A percentile compares a stretch with the other conserved stretches of the same genome.
Conservation (phyloP, 1,139 yeast genomes). For the Tardiomyces blankii region DNA sequence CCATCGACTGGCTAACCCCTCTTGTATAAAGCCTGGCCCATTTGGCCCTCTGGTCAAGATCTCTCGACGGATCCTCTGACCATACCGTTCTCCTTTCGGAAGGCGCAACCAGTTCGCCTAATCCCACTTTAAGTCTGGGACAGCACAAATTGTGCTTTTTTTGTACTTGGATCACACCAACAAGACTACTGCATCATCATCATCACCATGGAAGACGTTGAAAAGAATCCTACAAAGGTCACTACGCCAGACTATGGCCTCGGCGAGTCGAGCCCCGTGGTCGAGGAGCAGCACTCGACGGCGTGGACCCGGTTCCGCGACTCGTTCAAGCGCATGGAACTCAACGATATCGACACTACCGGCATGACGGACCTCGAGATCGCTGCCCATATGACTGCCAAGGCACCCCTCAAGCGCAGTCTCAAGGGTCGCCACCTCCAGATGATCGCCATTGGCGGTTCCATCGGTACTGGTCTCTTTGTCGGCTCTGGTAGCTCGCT, state of each 20-base stretch:
- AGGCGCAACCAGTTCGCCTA: too few relatives aligned
- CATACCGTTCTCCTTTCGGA: too few relatives aligned
- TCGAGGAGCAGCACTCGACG: constrained; percentile 2
- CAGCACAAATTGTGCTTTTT: too few relatives aligned
- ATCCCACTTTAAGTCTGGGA: too few relatives aligned
- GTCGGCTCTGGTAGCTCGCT: constrained; percentile 68
- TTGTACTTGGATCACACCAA: too few relatives aligned
- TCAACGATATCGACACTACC: constrained; percentile 48
- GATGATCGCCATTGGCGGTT: constrained; percentile 76
- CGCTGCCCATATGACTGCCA: constrained; percentile 54
- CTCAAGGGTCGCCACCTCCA: constrained; percentile 41
- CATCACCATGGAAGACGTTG: background rate
- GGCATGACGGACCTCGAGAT: constrained; percentile 56
- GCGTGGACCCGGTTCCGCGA: constrained; percentile 37
- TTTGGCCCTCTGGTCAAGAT: too few relatives aligned
- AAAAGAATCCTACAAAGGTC: background rate
- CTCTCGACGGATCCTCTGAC: too few relatives aligned
- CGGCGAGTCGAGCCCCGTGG: background rate
- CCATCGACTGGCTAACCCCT: too few relatives aligned
- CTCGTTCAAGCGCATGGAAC: constrained; percentile 46
- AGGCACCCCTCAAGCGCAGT: constrained; percentile 56
- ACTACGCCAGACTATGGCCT: background rate
- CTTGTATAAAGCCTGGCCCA: too few relatives aligned
- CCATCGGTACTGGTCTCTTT: constrained; percentile 70
- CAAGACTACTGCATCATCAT: too few relatives aligned